Evolutionary conservation across 1,284 basidiomycete species (phyloP).

Genomic region (Fomes fomentarius): DNA sequence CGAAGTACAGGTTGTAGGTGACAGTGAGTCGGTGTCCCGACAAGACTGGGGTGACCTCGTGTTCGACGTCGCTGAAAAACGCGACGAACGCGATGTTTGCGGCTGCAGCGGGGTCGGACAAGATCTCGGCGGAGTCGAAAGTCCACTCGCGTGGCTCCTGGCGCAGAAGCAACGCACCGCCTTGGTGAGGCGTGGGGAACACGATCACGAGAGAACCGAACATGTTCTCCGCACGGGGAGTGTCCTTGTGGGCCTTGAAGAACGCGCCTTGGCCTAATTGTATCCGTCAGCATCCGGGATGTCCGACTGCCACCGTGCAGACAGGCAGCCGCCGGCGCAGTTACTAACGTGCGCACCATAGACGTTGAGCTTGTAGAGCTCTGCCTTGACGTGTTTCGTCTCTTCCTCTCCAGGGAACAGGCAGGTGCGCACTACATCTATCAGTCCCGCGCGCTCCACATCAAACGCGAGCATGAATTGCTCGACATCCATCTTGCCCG

Average conservation of each 20-base stretch:
- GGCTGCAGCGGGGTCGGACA: slow-evolving; percentile 3
- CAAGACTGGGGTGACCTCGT: slow-evolving; percentile 44
- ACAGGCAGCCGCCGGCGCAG: too few relatives aligned
- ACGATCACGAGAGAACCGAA: slow-evolving; percentile 49
- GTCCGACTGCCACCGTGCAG: not conserved
- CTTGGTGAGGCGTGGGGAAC: slow-evolving; percentile 42
- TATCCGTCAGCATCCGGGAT: not conserved
- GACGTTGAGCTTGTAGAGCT: slow-evolving; percentile 39
- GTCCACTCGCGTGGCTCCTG: slow-evolving; percentile 35
- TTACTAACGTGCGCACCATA: slow-evolving; percentile 34
- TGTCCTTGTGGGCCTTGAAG: slow-evolving; percentile 46
- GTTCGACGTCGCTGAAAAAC: slow-evolving; percentile 48
- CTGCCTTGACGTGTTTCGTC: slow-evolving; percentile 21
- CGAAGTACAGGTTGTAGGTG: slow-evolving; percentile 42
- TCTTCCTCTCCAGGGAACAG: slow-evolving; percentile 25
- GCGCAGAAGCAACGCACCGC: slow-evolving; percentile 40
- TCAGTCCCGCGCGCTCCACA: slow-evolving; percentile 24
- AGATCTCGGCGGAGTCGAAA: slow-evolving; percentile 33
- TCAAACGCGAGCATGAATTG: slow-evolving; percentile 32
- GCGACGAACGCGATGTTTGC: slow-evolving; percentile 34
- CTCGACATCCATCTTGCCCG: slow-evolving; percentile 30
- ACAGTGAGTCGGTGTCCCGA: slow-evolving; percentile 45
- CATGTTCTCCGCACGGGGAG: slow-evolving; percentile 41
- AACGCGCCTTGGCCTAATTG: slow-evolving; percentile 38
- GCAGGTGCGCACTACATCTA: slow-evolving; percentile 24